phyloP scores from a whole-genome alignment of 441 rosid genomes.

The Erodium trifolium region DNA sequence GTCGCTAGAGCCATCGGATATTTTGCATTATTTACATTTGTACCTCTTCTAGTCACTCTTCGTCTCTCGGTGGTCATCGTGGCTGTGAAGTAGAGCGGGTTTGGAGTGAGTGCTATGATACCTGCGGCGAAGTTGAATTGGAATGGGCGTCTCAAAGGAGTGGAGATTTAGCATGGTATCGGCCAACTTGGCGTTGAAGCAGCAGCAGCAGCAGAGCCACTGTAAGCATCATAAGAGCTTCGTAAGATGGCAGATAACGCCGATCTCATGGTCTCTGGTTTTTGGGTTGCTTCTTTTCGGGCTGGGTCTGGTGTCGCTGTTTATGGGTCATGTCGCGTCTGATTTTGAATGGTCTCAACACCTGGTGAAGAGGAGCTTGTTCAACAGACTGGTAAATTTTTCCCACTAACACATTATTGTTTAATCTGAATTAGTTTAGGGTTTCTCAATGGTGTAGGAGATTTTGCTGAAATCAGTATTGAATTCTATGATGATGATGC shows the following conservation, averaged over 20 bases:
- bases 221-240: slow-evolving; percentile 6
- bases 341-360: slow-evolving; percentile 96
- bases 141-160: slow-evolving; percentile 51
- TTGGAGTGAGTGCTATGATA: slow-evolving; percentile 36
- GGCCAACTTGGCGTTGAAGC: slow-evolving; percentile 49
- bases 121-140: slow-evolving; percentile 18
- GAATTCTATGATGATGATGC: no score
- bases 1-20: neutral
- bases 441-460: neutral
- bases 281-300: slow-evolving; percentile 83
- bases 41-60: neutral
- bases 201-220: slow-evolving; percentile 24
- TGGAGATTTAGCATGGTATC: slow-evolving; percentile 46
- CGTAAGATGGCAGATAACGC: slow-evolving; percentile 28
- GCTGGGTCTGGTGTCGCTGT: slow-evolving; percentile 79
- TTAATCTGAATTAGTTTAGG: neutral
- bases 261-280: slow-evolving; percentile 56
- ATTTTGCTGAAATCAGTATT: no score
- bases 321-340: slow-evolving; percentile 86
- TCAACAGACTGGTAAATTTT: slow-evolving; percentile 40
- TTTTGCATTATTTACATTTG: slow-evolving; percentile 5
- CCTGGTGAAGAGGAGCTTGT: slow-evolving; percentile 48
- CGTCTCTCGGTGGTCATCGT: no score
- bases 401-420: neutral
- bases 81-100: no score